Evolutionary conservation across 2,329 filamentous ascomycete species (phyloP), one percentile per base, ranked within the genome.

Genomic region (Pestalotiopsis sp.): DNA sequence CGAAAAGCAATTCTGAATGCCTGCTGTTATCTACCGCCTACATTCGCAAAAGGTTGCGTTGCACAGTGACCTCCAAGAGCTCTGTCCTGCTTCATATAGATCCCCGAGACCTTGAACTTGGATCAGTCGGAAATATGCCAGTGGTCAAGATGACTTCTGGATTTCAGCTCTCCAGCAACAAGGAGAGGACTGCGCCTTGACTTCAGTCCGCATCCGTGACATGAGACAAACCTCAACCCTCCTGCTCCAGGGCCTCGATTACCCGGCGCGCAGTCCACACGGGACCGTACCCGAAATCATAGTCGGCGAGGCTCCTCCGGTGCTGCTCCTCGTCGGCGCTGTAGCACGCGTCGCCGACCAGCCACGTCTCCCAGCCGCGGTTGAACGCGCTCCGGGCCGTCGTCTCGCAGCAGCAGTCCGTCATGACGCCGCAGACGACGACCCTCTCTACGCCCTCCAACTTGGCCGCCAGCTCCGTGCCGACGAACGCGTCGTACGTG

Each of bases 351-450:
- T 81, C 80, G 38, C 71, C 67, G 0, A 81, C 78, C 39, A 82
- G 67, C 79, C 78, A 81, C 3, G 79, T 81, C 73, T 81, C 79
- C 65, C 73, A 82, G 3, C 80, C 80, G 6, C 79, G 68, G 71
- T 81, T 80, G 66, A 81, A 81, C 2, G 79, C 78, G 40, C 74
- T 74, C 60, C 78, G 65, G 3, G 73, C 80, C 61, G 79, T 80
- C 3, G 80, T 79, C 70, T 81, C 80, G 66, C 75, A 77, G 69
- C 80, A 81, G 66, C 78, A 81, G 71, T 81, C 79, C 59, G 80
- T 82, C 79, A 81, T 81, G 22, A 81, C 80, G 7, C 80, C 80
- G 67, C 77, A 79, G 4, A 81, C 75, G 10, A 82, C 72, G 13
- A 81, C 72, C 39, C 78, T 74, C 63, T 76, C 72, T 1, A 80